phyloP scores from a whole-genome alignment of 2,329 filamentous ascomycete species.

The Aspergillus proliferans region DNA sequence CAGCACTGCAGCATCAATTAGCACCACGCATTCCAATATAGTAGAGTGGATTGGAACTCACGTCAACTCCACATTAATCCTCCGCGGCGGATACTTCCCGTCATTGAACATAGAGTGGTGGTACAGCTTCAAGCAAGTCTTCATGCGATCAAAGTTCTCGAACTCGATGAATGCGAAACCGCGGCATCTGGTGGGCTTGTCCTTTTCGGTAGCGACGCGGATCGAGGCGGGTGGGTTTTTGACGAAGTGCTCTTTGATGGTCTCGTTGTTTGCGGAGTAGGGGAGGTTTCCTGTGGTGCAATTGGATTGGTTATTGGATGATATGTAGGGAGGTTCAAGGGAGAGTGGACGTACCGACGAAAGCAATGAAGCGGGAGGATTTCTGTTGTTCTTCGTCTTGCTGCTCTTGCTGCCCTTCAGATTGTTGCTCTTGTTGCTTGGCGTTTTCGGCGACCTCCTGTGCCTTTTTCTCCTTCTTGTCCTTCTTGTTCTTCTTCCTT shows the following conservation, averaged over 20 bases:
- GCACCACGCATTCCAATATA: background rate
- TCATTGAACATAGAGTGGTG: slow-evolving; percentile 75
- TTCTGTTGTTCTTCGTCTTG: slow-evolving; percentile 12
- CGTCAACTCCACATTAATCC: slow-evolving; percentile 91
- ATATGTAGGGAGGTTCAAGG: background rate
- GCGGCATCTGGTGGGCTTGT: slow-evolving; percentile 57
- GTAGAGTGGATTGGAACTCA: slow-evolving; percentile 36
- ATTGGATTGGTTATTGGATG: background rate
- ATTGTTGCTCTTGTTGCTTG: slow-evolving; percentile 22
- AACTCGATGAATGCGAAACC: slow-evolving; percentile 90
- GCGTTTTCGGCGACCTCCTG: slow-evolving; percentile 18
- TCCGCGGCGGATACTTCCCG: slow-evolving; percentile 52
- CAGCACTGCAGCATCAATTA: slow-evolving; percentile 51
- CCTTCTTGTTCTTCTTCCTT: slow-evolving; percentile 13
- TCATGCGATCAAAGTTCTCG: slow-evolving; percentile 77
- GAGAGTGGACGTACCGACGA: slow-evolving; percentile 53
- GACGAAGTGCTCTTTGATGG: slow-evolving; percentile 69
- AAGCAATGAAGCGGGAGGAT: slow-evolving; percentile 64
- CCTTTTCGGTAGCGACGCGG: slow-evolving; percentile 66
- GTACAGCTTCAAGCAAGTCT: slow-evolving; percentile 83
- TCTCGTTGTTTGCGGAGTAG: slow-evolving; percentile 66
- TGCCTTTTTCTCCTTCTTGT: slow-evolving; percentile 23
- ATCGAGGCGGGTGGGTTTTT: slow-evolving; percentile 64
- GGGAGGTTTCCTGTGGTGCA: slow-evolving; percentile 68
- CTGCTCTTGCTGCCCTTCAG: slow-evolving; percentile 11